Conservation (phyloP, 345 rosid species). For the Gossypium raimondii region DNA sequence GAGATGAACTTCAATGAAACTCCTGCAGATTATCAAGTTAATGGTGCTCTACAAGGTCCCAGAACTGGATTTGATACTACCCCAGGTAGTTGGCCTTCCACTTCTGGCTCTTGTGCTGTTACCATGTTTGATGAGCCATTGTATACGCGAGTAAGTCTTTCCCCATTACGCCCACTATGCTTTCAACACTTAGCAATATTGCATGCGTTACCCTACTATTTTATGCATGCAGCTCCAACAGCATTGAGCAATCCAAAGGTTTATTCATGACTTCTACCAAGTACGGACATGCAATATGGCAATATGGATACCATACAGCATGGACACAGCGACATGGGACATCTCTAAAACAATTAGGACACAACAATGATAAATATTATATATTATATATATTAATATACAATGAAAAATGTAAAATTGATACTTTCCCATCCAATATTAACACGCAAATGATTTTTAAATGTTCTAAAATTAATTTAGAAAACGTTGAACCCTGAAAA, state of each 20-base stretch:
- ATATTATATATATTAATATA: too few species aligned
- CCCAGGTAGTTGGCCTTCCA: constrained; percentile 56
- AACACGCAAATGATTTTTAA: neutral
- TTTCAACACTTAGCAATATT: neutral
- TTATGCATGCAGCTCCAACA: neutral
- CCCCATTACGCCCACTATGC: neutral
- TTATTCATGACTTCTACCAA: neutral
- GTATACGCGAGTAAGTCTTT: constrained; percentile 46
- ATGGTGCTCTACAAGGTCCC: constrained; percentile 52
- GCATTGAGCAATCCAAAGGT: neutral
- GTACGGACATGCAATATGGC: neutral
- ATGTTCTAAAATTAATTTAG: neutral
- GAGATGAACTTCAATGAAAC: constrained; percentile 47
- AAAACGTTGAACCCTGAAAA: neutral
- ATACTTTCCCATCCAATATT: neutral
- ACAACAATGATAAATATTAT: too few species aligned
- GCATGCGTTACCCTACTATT: neutral
- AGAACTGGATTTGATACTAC: constrained; percentile 37
- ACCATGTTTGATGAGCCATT: constrained; percentile 53
- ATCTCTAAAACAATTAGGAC: neutral
- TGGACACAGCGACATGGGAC: neutral
- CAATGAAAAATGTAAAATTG: neutral
- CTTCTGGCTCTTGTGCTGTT: constrained; percentile 46
- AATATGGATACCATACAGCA: too few species aligned
- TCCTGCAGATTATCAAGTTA: constrained; percentile 46